Evolutionary conservation across 331 rosid species (phyloP).

Genomic region (Erythrophleum ivorense): DNA sequence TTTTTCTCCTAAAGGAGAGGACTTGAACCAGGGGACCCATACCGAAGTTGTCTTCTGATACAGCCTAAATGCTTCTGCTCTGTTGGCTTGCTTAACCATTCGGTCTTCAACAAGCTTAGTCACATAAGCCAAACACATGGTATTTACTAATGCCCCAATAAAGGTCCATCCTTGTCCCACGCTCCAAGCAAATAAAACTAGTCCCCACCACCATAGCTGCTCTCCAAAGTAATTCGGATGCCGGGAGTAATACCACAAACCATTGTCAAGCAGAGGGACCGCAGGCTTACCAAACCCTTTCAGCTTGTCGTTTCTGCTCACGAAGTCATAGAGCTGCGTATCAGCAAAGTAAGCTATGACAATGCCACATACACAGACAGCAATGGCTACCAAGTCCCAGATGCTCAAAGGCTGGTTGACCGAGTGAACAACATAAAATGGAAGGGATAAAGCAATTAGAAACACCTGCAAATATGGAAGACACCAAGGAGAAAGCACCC

Average conservation of each 20-base stretch:
- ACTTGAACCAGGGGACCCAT: conserved; percentile 85
- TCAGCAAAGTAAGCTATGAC: conserved; percentile 72
- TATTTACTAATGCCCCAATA: conserved; percentile 66
- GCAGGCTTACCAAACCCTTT: conserved; percentile 47
- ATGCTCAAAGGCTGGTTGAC: conserved; percentile 56
- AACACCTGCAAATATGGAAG: conserved; percentile 55
- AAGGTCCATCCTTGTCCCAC: conserved; percentile 76
- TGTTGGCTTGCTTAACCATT: conserved; percentile 69
- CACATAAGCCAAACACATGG: conserved; percentile 80
- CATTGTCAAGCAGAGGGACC: conserved; percentile 62
- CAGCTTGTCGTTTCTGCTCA: conserved; percentile 57
- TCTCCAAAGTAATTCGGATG: conserved; percentile 98
- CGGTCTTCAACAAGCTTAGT: conserved; percentile 82
- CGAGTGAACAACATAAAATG: conserved; percentile 67
- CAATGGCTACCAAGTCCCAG: conserved; percentile 66
- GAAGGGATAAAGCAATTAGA: conserved; percentile 76
- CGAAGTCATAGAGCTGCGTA: conserved; percentile 75
- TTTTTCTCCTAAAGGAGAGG: conserved; percentile 54
- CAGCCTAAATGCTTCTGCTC: conserved; percentile 73
- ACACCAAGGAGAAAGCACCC: conserved; percentile 16
- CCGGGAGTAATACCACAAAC: conserved; percentile 78
- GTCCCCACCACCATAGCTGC: conserved; percentile 98
- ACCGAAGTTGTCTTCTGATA: conserved; percentile 89
- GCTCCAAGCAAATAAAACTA: conserved; percentile 72
- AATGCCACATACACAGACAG: conserved; percentile 61